Base-by-base conservation (phyloP, 2,329 filamentous ascomycete species). In the Fusarium chuoi region DNA sequence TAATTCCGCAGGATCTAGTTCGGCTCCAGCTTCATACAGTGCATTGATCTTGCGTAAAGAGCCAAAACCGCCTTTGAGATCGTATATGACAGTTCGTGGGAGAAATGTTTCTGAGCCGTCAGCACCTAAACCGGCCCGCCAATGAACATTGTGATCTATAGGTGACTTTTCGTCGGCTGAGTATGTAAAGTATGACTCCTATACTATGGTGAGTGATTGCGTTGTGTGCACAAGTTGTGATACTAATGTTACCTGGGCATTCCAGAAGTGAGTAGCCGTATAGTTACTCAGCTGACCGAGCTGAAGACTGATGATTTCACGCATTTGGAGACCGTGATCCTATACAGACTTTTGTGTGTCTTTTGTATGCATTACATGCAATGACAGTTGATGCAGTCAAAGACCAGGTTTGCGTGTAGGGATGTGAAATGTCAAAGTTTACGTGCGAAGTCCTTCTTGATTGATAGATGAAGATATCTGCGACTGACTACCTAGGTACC, bases 151-250 rank as follows among this genome's bases (percentile, higher is more conserved):
- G 71, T 91, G 86, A 48, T 85, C 81, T 3, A 85, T 72, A 6
- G 69, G 70, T 0, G 82, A 77, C 20, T 77, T 67, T 17, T 81
- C 79, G n/a, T 83, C 70, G 51, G 89, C 85, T 4, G 87, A 87
- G 79, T 98, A 98, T 20, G 95, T 98, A 80, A 98, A 98, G 83
- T 99, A 99, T 2, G 96, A 98, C 87, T 99, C 96, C 93, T 98
- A 72, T 17, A 4, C 11, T 17, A 17, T 26, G 8, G 48, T 78
- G 13, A 76, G 76, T 18, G 6, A 22, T 20, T n/a, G 13, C n/a
- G 24, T 13, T 20, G 7, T 20, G 14, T 48, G 51, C 14, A 18
- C 26, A 30, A 6, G 17, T 18, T 54, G 17, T 24, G 7, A 5
- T 9, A 41, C 26, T 22, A 15, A 48, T 9, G 7, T 17, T 59